Evolutionary conservation across 140 eudicot species (phyloP).

Genomic region (Bidens hawaiensis): DNA sequence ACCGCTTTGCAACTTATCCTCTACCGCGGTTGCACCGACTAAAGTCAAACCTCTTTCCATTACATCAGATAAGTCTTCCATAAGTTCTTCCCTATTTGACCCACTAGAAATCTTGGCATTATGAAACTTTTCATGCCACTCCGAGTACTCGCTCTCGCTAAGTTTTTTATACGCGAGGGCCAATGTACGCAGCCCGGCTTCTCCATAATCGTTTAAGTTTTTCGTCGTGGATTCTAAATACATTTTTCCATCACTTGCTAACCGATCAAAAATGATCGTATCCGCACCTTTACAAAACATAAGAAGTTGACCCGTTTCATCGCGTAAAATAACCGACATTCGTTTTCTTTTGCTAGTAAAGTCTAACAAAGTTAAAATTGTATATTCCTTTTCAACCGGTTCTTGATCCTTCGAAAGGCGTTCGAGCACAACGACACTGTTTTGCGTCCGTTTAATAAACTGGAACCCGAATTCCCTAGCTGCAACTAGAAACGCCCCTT

Average conservation of each 20-base stretch:
- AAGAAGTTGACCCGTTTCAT: constrained; percentile 47
- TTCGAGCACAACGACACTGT: constrained; percentile 44
- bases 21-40: constrained; percentile 78
- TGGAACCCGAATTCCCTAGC: constrained; percentile 73
- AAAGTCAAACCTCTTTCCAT: constrained; percentile 53
- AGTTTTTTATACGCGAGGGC: constrained; percentile 52
- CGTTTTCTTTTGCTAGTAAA: constrained; percentile 74
- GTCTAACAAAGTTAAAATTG: constrained; percentile 52
- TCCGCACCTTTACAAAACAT: constrained; percentile 81
- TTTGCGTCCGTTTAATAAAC: constrained; percentile 56
- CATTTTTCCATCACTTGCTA: constrained; percentile 44
- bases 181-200: constrained; percentile 64
- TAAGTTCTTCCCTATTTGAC: constrained; percentile 44
- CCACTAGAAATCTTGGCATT: constrained; percentile 45
- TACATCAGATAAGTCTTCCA: constrained; percentile 50
- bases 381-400: constrained; percentile 39
- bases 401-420: constrained; percentile 28
- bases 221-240: constrained; percentile 41
- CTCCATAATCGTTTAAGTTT: constrained; percentile 53
- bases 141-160: constrained; percentile 32
- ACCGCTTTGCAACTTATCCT: constrained; percentile 68
- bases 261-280: constrained; percentile 58
- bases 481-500: constrained; percentile 63
- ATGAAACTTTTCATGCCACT: constrained; percentile 37
- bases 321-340: constrained; percentile 61